These are phyloP conservation scores for Claviceps paspali DNA, from an alignment of 2,329 filamentous ascomycete species.

Conservation along the genomic window DNA sequence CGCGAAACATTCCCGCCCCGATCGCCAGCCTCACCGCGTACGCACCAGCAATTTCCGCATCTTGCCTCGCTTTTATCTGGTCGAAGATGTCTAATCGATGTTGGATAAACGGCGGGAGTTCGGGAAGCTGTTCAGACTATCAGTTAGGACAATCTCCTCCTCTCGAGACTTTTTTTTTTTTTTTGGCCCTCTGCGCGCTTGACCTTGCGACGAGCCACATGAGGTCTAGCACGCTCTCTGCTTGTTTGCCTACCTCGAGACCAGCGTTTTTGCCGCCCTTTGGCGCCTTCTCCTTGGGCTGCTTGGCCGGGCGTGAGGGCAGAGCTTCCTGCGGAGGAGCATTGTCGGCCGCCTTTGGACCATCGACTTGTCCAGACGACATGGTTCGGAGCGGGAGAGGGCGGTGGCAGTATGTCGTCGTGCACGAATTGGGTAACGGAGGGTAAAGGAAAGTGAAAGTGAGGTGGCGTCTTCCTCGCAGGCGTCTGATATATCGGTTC, in stretches of 20 bases:
- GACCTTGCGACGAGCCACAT: neutral
- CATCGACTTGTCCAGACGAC: constrained; percentile 23
- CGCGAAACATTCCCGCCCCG: too few species aligned
- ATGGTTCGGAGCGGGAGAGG: constrained; percentile 12
- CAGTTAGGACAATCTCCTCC: constrained; percentile 9
- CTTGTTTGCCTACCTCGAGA: constrained; percentile 27
- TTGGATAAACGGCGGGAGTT: constrained; percentile 60
- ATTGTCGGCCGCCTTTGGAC: constrained; percentile 19
- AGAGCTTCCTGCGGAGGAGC: constrained; percentile 20
- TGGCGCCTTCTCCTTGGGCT: constrained; percentile 22
- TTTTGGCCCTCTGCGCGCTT: too few species aligned
- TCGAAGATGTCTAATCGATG: constrained; percentile 80
- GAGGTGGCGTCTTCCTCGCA: neutral
- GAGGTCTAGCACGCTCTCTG: too few species aligned
- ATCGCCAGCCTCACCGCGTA: constrained; percentile 7
- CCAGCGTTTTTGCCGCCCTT: constrained; percentile 43
- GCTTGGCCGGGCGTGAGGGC: constrained; percentile 21
- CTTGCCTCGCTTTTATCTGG: constrained; percentile 68
- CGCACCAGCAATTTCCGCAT: constrained; percentile 49
- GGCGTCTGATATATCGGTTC: neutral
- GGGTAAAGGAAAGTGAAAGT: neutral
- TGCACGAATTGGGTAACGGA: constrained; percentile 4
- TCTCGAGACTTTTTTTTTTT: constrained; percentile 5
- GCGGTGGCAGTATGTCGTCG: constrained; percentile 1
- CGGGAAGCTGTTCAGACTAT: constrained; percentile 18